Evolutionary conservation across 257 asterid genomes (phyloP).

Genomic region (Ehretia macrophylla): DNA sequence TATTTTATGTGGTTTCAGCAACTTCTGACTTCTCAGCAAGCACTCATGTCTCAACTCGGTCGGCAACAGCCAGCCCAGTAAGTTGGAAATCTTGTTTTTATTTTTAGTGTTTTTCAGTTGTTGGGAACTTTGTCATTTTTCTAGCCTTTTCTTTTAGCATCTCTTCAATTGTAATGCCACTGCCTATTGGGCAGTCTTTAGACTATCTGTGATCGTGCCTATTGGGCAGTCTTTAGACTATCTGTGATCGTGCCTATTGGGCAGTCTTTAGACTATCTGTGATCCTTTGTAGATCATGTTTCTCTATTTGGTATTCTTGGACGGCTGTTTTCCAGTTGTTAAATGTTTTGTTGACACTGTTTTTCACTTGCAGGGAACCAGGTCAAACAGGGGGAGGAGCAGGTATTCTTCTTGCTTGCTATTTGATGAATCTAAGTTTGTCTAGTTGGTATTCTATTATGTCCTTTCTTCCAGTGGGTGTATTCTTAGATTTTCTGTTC

Average conservation of each 20-base stretch:
- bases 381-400: slow-evolving; percentile 36
- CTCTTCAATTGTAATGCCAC: neutral
- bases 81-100: slow-evolving; percentile 15
- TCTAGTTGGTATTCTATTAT: neutral
- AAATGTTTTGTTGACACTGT: neutral
- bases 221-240: too few species aligned
- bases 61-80: slow-evolving; percentile 39
- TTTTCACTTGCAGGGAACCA: slow-evolving; percentile 25
- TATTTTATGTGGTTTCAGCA: slow-evolving; percentile 23
- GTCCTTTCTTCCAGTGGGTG: neutral
- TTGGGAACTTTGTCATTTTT: neutral
- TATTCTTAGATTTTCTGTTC: too few species aligned
- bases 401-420: slow-evolving; percentile 15
- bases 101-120: neutral
- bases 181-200: too few species aligned
- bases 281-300: too few species aligned
- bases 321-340: neutral
- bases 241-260: too few species aligned
- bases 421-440: neutral
- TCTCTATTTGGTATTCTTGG: neutral
- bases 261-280: too few species aligned
- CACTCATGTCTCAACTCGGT: slow-evolving; percentile 44
- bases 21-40: slow-evolving; percentile 40
- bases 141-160: too few species aligned
- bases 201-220: too few species aligned